Conservation (phyloP, 352 stramenopile genomes). For the Poterioochromonas sp. region DNA sequence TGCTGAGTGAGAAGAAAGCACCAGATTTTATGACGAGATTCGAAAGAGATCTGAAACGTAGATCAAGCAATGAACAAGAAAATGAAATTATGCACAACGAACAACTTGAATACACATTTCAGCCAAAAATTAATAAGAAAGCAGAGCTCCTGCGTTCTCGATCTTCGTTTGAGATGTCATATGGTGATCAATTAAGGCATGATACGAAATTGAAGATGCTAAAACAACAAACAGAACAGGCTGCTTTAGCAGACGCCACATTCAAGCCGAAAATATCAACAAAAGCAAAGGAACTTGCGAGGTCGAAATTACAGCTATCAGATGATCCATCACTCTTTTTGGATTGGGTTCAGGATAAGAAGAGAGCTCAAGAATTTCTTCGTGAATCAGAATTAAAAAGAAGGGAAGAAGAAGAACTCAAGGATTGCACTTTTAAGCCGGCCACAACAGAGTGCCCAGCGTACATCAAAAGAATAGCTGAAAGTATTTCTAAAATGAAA, state of each 20-base stretch:
- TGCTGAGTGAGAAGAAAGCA: conserved; percentile 10
- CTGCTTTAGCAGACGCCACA: conserved; percentile 42
- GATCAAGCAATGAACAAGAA: neutral
- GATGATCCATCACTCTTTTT: conserved; percentile 37
- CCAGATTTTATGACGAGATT: conserved; percentile 21
- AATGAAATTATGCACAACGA: conserved; percentile 16
- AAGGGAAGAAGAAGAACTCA: conserved; percentile 38
- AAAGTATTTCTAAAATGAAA: conserved; percentile 37
- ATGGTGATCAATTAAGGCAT: conserved; percentile 41
- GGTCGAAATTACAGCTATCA: conserved; percentile 39
- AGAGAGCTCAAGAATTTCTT: conserved; percentile 39
- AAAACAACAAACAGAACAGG: conserved; percentile 42
- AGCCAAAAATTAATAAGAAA: conserved; percentile 28
- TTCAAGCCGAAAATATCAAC: conserved; percentile 43
- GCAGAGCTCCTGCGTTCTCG: neutral
- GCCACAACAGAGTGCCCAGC: conserved; percentile 44
- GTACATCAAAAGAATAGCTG: conserved; percentile 42
- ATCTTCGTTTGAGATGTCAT: conserved; percentile 40
- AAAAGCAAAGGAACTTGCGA: conserved; percentile 31
- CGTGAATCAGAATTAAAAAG: conserved; percentile 29
- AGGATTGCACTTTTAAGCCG: conserved; percentile 45
- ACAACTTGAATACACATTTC: conserved; percentile 16
- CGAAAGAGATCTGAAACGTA: neutral
- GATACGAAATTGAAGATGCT: conserved; percentile 44
- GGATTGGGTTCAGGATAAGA: conserved; percentile 14